phyloP scores from a whole-genome alignment of 2,329 filamentous ascomycete genomes.

The Aschersonia sp. region DNA sequence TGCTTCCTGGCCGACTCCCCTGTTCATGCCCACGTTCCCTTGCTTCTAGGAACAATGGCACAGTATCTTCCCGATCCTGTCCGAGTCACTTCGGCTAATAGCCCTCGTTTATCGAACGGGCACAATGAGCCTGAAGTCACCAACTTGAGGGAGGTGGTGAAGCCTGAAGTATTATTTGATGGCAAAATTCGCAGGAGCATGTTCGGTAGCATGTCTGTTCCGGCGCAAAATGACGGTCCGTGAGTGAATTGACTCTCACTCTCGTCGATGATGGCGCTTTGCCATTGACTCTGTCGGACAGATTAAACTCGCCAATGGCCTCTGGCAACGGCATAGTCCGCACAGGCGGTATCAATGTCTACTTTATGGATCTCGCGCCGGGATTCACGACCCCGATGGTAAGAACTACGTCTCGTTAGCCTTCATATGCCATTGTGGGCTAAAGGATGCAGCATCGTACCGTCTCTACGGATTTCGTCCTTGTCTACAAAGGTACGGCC shows the following conservation, averaged over 20 bases:
- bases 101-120: neutral
- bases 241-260: neutral
- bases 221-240: neutral
- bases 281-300: neutral
- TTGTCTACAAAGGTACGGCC: neutral
- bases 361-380: neutral
- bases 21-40: too few relatives aligned
- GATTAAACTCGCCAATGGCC: neutral
- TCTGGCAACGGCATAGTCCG: neutral
- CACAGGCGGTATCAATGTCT: neutral
- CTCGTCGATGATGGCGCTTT: neutral
- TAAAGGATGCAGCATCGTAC: neutral
- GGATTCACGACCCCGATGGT: neutral
- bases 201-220: neutral
- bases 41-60: neutral
- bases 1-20: too few relatives aligned
- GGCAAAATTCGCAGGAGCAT: neutral
- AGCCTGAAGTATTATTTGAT: neutral
- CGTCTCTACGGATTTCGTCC: neutral
- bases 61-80: neutral
- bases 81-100: neutral
- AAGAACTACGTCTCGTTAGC: neutral
- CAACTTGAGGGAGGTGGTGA: neutral
- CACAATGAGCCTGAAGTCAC: neutral
- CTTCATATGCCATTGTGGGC: too few relatives aligned